Conservation (phyloP, 495 filamentous ascomycete genomes). For the Daldinia caldariorum region DNA sequence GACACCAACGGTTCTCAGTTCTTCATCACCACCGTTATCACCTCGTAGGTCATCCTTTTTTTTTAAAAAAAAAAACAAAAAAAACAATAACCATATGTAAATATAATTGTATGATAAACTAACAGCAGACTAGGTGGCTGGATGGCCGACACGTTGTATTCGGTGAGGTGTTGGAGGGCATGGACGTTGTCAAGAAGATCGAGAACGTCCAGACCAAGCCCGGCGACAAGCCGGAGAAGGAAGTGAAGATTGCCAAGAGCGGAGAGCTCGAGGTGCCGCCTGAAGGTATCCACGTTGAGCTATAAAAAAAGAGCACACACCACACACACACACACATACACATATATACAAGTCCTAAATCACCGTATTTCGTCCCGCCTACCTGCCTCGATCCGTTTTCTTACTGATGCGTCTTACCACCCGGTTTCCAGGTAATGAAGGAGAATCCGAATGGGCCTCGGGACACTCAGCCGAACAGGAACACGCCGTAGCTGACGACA, state of each 20-base stretch:
- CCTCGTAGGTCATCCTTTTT: slow-evolving; percentile 66
- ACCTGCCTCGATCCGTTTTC: slow-evolving; percentile 38
- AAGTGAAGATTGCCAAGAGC: slow-evolving; percentile 91
- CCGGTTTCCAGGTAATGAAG: slow-evolving; percentile 42
- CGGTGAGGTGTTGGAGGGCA: slow-evolving; percentile 89
- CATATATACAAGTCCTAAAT: slow-evolving; percentile 24
- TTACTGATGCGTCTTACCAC: slow-evolving; percentile 47
- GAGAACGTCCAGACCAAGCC: slow-evolving; percentile 76
- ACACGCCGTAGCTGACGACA: slow-evolving; percentile 26
- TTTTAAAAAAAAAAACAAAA: too few relatives aligned
- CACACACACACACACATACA: slow-evolving; percentile 2
- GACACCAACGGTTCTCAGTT: slow-evolving; percentile 99
- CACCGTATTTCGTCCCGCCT: slow-evolving; percentile 28
- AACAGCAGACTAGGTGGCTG: slow-evolving; percentile 70
- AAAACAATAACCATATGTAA: background rate
- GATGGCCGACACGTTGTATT: slow-evolving; percentile 92
- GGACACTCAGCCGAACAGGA: slow-evolving; percentile 41
- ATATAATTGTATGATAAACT: slow-evolving; percentile 22
- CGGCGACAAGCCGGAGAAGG: slow-evolving; percentile 77
- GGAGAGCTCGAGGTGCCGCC: slow-evolving; percentile 87
- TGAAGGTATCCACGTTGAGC: slow-evolving; percentile 99
- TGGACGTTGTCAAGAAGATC: slow-evolving; percentile 89
- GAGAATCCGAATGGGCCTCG: slow-evolving; percentile 45
- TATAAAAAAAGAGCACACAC: slow-evolving; percentile 64
- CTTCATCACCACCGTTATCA: slow-evolving; percentile 91